Conservation (phyloP, 768 basidiomycete genomes). For the Suillus decipiens region DNA sequence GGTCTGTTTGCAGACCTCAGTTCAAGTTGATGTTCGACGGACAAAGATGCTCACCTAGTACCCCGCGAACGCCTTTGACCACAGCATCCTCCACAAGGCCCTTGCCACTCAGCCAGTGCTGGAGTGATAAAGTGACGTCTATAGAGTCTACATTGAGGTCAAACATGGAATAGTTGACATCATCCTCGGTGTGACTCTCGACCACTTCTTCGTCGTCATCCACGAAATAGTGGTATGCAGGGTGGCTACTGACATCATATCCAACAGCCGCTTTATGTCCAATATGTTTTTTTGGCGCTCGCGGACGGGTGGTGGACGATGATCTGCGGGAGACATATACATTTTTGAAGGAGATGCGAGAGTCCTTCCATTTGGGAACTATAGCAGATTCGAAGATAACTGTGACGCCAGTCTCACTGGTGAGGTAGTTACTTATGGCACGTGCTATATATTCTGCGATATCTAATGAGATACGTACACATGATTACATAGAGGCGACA, state of each 20-base stretch:
- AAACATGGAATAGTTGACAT: slow-evolving; percentile 84
- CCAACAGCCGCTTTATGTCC: slow-evolving; percentile 63
- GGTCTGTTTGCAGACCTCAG: slow-evolving; percentile 52
- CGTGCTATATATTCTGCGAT: slow-evolving; percentile 77
- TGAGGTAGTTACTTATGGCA: slow-evolving; percentile 89
- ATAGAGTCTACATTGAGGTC: slow-evolving; percentile 93
- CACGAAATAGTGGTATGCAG: slow-evolving; percentile 59
- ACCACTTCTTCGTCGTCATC: slow-evolving; percentile 57
- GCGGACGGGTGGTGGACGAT: slow-evolving; percentile 18
- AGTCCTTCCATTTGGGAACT: slow-evolving; percentile 97
- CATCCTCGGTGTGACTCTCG: slow-evolving; percentile 45
- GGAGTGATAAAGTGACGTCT: slow-evolving; percentile 90
- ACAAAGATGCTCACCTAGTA: slow-evolving; percentile 62
- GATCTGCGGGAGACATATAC: slow-evolving; percentile 91
- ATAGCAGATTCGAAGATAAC: slow-evolving; percentile 98
- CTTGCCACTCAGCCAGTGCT: slow-evolving; percentile 94
- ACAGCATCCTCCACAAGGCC: slow-evolving; percentile 90
- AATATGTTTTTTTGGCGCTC: slow-evolving; percentile 24
- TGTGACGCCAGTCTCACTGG: slow-evolving; percentile 88
- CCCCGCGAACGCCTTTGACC: slow-evolving; percentile 91
- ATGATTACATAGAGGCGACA: slow-evolving; percentile 1
- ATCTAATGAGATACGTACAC: slow-evolving; percentile 3
- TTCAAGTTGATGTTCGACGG: not conserved
- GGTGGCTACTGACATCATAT: slow-evolving; percentile 79
- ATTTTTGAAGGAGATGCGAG: slow-evolving; percentile 94